Percentiles rank a stretch among this genome's conserved stretches.
Evolutionary conservation across 805 yeast genomes (phyloP).

Genomic region (baker's yeast (Saccharomyces cerevisiae)): DNA sequence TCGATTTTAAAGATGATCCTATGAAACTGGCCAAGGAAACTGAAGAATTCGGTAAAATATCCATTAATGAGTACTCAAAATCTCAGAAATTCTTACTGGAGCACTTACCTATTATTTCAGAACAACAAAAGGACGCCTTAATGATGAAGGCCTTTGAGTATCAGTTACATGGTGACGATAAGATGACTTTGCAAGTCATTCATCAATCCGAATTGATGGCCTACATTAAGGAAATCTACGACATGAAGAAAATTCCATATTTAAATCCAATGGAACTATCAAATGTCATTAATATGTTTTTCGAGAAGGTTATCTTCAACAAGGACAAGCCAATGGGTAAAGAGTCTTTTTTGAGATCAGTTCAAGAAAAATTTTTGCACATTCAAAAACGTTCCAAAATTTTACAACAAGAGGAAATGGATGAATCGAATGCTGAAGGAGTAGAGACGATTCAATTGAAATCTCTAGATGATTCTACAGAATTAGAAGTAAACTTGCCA

Average conservation of each 20-base stretch:
- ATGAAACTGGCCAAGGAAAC: conserved; percentile 57
- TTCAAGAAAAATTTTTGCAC: conserved; percentile 64
- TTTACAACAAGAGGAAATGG: conserved; percentile 44
- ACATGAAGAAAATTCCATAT: conserved; percentile 30
- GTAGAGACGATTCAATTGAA: conserved; percentile 82
- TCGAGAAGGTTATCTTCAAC: conserved; percentile 45
- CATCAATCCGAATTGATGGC: conserved; percentile 75
- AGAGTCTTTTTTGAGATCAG: conserved; percentile 64
- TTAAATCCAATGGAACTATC: conserved; percentile 29
- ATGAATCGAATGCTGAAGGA: conserved; percentile 37
- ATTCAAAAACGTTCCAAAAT: conserved; percentile 67
- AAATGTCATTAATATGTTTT: conserved; percentile 55
- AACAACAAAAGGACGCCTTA: conserved; percentile 83
- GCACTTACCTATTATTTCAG: conserved; percentile 65
- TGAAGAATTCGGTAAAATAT: conserved; percentile 51
- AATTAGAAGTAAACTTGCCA: conserved; percentile 66
- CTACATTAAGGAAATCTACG: conserved; percentile 44
- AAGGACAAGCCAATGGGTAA: conserved; percentile 47
- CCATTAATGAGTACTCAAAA: conserved; percentile 39
- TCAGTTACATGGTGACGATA: conserved; percentile 55
- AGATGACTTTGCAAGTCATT: conserved; percentile 54
- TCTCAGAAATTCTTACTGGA: conserved; percentile 44
- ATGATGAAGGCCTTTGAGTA: conserved; percentile 87
- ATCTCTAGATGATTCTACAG: conserved; percentile 76
- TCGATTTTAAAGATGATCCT: conserved; percentile 36